phyloP scores from a whole-genome alignment of 192 early-diverging fungal genomes.

The Backusella circina region DNA sequence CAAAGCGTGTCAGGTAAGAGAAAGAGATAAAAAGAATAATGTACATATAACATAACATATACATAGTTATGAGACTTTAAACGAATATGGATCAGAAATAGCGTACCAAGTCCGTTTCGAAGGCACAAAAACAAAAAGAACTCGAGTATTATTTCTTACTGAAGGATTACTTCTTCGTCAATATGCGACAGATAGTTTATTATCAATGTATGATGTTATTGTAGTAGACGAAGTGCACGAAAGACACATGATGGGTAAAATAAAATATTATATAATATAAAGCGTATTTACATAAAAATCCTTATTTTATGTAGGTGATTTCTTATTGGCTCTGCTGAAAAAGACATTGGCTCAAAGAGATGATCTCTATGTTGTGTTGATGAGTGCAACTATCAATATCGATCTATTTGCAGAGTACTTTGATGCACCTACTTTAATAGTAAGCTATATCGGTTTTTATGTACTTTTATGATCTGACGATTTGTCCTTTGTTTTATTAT shows the following conservation, averaged over 20 bases:
- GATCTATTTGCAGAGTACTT: constrained; percentile 79
- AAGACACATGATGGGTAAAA: constrained; percentile 42
- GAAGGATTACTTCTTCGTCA: constrained; percentile 72
- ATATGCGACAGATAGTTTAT: constrained; percentile 55
- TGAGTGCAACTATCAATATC: constrained; percentile 90
- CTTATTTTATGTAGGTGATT: constrained; percentile 55
- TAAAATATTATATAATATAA: background rate
- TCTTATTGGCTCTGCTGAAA: constrained; percentile 75
- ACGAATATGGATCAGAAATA: constrained; percentile 62
- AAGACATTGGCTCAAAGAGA: constrained; percentile 51
- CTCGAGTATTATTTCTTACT: constrained; percentile 70
- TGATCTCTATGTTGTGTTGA: constrained; percentile 77
- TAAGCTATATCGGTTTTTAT: constrained; percentile 2
- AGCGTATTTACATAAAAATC: background rate
- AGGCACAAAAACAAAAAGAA: constrained; percentile 49
- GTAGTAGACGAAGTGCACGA: constrained; percentile 93
- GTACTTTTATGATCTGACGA: background rate
- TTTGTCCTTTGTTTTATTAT: background rate
- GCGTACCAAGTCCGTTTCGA: constrained; percentile 68
- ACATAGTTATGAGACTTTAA: constrained; percentile 53
- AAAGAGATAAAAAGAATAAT: background rate
- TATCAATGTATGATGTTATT: constrained; percentile 67
- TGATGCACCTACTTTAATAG: constrained; percentile 42
- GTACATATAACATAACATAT: background rate
- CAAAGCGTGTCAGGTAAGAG: constrained; percentile 48